Base-by-base conservation (phyloP, 352 stramenopile genomes). In the Pythium phragmiticola region DNA sequence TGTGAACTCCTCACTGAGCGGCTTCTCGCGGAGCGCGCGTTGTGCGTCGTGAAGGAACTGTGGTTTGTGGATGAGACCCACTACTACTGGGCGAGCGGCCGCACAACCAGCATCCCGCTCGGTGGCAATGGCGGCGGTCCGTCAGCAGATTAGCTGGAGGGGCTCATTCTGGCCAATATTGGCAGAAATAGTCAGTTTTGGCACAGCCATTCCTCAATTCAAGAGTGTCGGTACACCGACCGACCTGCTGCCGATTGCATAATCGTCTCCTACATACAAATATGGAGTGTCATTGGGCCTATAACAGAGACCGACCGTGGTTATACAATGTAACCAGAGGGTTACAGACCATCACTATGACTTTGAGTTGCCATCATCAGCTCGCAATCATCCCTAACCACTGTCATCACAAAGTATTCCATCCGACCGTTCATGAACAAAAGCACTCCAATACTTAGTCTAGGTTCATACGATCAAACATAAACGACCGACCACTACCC, bases 41-140 rank as follows among this genome's bases (percentile, higher is more conserved):
- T 58, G 21, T 72, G 77, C 37, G 60, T 77, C 13, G 74, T 88
- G 45, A 57, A 77, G 9, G 74, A 81, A 21, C 68, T 92, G 14
- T 92, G 83, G 83, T 87, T 81, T 42, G 76, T 90, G 7, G 77
- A 90, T 55, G 83, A 92, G 61, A 86, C 79, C 12, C 81, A 90
- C 28, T 64, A 86, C 34, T 76, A 84, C 57, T 90, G 78, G 28
- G 77, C 79, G 1, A 67, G 76, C 49, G 80, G 80, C 1, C 64
- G 69, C 45, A 84, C 74, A 52, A 85, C 78, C 0, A 64, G 72
- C 37, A 65, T 88, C 54, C 66, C 66, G 19, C 70, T 89, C 4
- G 63, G 74, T n/a, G 65, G 39, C 16, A 3, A n/a, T 45, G 39
- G 7, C 7, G 39, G 7, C 16, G 39, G 21, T 17, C 37, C 37